Evolutionary conservation across 495 filamentous ascomycete species (phyloP).

Genomic region (Filosporella fistucella): DNA sequence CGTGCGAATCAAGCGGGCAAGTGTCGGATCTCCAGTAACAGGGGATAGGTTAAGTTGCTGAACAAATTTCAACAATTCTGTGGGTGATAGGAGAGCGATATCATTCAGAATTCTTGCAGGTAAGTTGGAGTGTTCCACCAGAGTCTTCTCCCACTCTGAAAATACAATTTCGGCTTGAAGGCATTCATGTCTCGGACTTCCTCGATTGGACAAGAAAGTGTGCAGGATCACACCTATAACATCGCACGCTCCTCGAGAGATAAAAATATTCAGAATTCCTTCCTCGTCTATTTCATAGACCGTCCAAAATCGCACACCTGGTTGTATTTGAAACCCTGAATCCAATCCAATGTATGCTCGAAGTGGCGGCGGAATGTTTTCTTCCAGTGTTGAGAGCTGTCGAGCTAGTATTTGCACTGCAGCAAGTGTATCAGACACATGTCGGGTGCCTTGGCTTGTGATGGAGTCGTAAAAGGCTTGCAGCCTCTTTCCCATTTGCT

Average conservation of each 20-base stretch:
- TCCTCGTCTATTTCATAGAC: constrained; percentile 41
- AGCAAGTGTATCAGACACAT: constrained; percentile 3
- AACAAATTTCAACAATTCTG: constrained; percentile 23
- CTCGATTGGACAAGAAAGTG: constrained; percentile 48
- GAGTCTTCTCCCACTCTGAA: constrained; percentile 32
- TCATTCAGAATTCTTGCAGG: constrained; percentile 43
- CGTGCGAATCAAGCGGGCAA: constrained; percentile 31
- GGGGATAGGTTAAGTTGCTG: constrained; percentile 42
- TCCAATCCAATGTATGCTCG: constrained; percentile 39
- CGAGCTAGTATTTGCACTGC: constrained; percentile 4
- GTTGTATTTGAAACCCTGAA: constrained; percentile 47
- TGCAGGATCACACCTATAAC: constrained; percentile 47
- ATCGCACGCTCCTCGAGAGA: constrained; percentile 50
- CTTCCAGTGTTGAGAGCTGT: neutral
- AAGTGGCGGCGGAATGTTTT: neutral
- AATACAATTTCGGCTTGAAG: constrained; percentile 46
- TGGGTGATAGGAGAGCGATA: constrained; percentile 46
- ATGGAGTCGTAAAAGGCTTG: constrained; percentile 2
- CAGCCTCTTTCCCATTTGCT: neutral
- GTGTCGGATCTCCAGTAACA: constrained; percentile 7
- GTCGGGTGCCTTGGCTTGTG: neutral
- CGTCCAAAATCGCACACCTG: constrained; percentile 49
- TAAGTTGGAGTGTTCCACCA: constrained; percentile 31
- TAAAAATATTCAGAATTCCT: constrained; percentile 36
- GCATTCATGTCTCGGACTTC: constrained; percentile 44